Evolutionary conservation across 176 grass and related monocot genomes (phyloP).

Genomic region (Bothriochloa decipiens): DNA sequence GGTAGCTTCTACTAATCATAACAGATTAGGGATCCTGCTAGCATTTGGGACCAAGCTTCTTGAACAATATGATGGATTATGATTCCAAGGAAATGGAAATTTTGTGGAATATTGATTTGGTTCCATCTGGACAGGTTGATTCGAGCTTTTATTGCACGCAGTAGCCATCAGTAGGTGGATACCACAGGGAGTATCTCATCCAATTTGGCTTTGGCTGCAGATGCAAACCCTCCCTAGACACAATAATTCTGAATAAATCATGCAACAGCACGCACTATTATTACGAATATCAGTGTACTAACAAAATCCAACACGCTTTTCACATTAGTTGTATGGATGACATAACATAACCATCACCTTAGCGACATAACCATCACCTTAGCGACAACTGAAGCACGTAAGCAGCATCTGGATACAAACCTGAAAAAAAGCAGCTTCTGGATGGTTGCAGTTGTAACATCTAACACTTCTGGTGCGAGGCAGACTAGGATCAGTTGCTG

Average conservation of each 20-base stretch:
- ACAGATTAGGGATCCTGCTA: neutral
- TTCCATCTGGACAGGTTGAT: neutral
- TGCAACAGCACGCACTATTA: neutral
- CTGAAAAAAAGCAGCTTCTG: constrained; percentile 89
- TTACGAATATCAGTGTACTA: neutral
- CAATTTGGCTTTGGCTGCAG: neutral
- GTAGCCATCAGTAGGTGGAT: neutral
- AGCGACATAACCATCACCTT: neutral
- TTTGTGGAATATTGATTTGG: neutral
- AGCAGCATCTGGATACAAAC: constrained; percentile 31
- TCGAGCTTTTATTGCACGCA: neutral
- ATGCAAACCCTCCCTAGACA: neutral
- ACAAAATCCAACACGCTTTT: constrained; percentile 7
- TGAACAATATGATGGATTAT: neutral
- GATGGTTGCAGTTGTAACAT: constrained; percentile 73
- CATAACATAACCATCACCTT: neutral
- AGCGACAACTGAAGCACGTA: neutral
- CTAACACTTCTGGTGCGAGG: constrained; percentile 83
- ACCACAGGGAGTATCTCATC: neutral
- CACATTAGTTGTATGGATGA: neutral
- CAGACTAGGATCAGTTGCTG: constrained; percentile 66
- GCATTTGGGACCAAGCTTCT: neutral
- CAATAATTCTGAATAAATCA: neutral
- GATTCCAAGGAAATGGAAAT: neutral
- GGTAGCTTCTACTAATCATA: neutral